Conservation (phyloP, 805 yeast species). For the Saturnispora sanitii region DNA sequence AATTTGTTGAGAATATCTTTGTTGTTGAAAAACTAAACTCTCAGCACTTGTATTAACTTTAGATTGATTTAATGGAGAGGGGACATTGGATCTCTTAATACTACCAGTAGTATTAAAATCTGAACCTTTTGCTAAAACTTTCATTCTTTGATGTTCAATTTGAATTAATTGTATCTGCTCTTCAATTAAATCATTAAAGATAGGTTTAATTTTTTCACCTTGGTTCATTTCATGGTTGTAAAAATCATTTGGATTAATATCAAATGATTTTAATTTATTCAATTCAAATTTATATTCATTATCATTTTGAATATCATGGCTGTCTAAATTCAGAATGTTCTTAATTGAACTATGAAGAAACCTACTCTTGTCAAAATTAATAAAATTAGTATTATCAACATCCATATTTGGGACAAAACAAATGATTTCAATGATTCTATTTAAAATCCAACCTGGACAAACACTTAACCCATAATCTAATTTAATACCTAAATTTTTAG, state of each 20-base stretch:
- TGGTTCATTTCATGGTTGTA: slow-evolving; percentile 26
- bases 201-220: slow-evolving; percentile 24
- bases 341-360: slow-evolving; percentile 53
- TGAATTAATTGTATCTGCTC: slow-evolving; percentile 43
- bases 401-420: slow-evolving; percentile 74
- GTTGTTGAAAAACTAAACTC: too few species aligned
- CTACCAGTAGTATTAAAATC: background rate
- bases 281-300: slow-evolving; percentile 42
- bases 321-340: slow-evolving; percentile 39
- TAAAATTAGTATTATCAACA: slow-evolving; percentile 47
- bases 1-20: too few species aligned
- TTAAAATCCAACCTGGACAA: slow-evolving; percentile 87
- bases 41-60: too few species aligned
- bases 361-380: slow-evolving; percentile 81
- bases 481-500: slow-evolving; percentile 1
- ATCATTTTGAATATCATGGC: slow-evolving; percentile 14
- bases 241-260: slow-evolving; percentile 28
- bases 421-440: slow-evolving; percentile 65
- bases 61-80: too few species aligned
- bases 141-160: slow-evolving; percentile 34
- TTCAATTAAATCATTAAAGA: slow-evolving; percentile 37
- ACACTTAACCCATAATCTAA: slow-evolving; percentile 46
- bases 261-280: slow-evolving; percentile 37
- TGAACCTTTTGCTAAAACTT: slow-evolving; percentile 18
- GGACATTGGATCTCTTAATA: too few species aligned